Base-by-base conservation (phyloP, 2,329 filamentous ascomycete genomes). In the Penicillium oxalicum region DNA sequence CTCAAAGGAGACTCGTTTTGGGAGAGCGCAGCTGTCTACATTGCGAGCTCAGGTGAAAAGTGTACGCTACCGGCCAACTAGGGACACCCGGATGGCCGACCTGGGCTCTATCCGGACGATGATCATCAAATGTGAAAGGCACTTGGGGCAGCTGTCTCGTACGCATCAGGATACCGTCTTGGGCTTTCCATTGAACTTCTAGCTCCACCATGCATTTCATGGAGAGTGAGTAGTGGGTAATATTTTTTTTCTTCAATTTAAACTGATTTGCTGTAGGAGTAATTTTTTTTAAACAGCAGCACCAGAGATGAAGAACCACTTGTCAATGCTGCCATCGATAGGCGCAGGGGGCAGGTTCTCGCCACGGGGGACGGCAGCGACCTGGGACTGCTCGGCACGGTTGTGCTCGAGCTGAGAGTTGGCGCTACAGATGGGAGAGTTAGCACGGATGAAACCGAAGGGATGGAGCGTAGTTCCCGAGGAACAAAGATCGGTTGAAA, bases 231-330 rank as follows among this genome's bases (percentile, higher is more conserved):
- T 32, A 48, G 29, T 48, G 40, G 12, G 46, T 35, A 47, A 29
- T 48, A 44, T 55, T 45, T 41, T 40, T 63, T 63, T 54, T 53
- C 49, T 55, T 60, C 62, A 61, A 52, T 39, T 41, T 56, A 51
- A 29, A 43, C 29, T 32, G 29, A 7, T 32, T 7, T 8, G 29
- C 29, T 32, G 11, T 32, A 18, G 29, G 29, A 8, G 5, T 32
- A 5, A 32, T 32, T 32, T 32, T 32, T 55, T 63, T 77, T 87
- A 91, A 64, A 86, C 79, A 63, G 90, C 88, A 69, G 93, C 93
- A 74, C 93, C 93, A 72, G 90, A 95, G 76, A 98, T 98, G 84
- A 97, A 98, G 87, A 98, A 98, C 93, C 93, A 98, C 84, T 98
- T 98, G 83, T 98, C 93, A 69, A 97, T 95, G 74, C 86, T 94